These are phyloP conservation scores for Aspergillus caelatus DNA, from an alignment of 2,329 filamentous ascomycete species.

Conservation along the genomic window DNA sequence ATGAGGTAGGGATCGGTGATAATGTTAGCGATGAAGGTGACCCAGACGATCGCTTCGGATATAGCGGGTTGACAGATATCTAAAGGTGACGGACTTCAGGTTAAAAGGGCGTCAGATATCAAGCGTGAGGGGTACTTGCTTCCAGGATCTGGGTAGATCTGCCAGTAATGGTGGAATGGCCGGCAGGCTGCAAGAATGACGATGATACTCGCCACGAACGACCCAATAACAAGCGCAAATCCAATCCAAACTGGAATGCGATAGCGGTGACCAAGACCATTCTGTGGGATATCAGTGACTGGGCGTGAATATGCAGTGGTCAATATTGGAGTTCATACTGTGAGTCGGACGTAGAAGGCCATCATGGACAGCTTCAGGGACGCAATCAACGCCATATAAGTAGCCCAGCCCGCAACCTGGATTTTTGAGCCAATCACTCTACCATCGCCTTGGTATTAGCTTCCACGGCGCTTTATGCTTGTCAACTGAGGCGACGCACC, in stretches of 20 bases:
- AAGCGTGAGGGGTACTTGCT: constrained; percentile 40
- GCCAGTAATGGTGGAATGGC: constrained; percentile 58
- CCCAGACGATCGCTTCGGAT: constrained; percentile 51
- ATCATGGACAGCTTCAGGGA: constrained; percentile 57
- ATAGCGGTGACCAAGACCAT: constrained; percentile 28
- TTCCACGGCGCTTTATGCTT: not conserved
- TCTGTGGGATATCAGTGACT: constrained; percentile 7
- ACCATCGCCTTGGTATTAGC: not conserved
- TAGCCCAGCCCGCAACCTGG: constrained; percentile 55
- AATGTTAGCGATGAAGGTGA: constrained; percentile 54
- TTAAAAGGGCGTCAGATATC: not conserved
- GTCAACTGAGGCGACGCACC: constrained; percentile 16
- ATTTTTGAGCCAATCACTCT: constrained; percentile 55
- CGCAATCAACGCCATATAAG: constrained; percentile 55
- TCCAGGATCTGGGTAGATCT: constrained; percentile 60
- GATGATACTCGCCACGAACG: constrained; percentile 51
- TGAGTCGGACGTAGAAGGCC: constrained; percentile 57
- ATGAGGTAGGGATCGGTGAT: constrained; percentile 60
- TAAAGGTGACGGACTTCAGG: constrained; percentile 18
- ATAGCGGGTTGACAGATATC: constrained; percentile 53
- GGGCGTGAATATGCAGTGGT: not conserved
- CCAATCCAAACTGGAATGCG: constrained; percentile 50
- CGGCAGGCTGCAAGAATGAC: constrained; percentile 54
- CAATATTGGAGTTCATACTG: constrained; percentile 23
- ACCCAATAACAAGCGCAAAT: constrained; percentile 49